Evolutionary conservation across 2,329 filamentous ascomycete species (phyloP).

Genomic region (Aspergillus fumigatus): DNA sequence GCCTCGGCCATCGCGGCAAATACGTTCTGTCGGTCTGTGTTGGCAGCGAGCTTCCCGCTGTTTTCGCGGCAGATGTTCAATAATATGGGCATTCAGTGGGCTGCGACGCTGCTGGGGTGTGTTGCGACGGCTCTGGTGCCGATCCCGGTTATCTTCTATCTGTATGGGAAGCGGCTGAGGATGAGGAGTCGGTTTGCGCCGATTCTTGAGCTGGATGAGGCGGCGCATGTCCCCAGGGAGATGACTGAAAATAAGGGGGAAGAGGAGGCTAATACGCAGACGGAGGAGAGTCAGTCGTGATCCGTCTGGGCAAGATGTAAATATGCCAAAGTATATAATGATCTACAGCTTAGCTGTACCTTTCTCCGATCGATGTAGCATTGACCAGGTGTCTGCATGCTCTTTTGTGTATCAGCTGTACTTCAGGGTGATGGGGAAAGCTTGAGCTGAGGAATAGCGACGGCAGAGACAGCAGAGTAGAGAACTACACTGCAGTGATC

Average conservation of each 20-base stretch:
- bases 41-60: slow-evolving; percentile 1
- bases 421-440: no score
- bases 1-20: slow-evolving; percentile 4
- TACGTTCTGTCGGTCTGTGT: not conserved
- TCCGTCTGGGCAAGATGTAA: not conserved
- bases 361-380: no score
- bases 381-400: no score
- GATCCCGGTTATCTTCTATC: slow-evolving; percentile 35
- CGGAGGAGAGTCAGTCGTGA: not conserved
- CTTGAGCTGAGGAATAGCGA: no score
- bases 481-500: no score
- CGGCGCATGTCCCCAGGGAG: not conserved
- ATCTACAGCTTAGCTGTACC: no score
- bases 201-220: not conserved
- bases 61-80: slow-evolving; percentile 5
- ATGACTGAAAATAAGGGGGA: not conserved
- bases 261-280: not conserved
- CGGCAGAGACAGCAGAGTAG: no score
- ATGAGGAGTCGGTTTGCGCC: not conserved
- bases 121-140: slow-evolving; percentile 32
- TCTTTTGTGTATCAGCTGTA: no score
- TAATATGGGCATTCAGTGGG: slow-evolving; percentile 30
- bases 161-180: slow-evolving; percentile 19
- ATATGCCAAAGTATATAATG: not conserved
- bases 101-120: slow-evolving; percentile 35